Evolutionary conservation across 2,329 filamentous ascomycete genomes (phyloP).

Genomic region (Aspergillus sp.): DNA sequence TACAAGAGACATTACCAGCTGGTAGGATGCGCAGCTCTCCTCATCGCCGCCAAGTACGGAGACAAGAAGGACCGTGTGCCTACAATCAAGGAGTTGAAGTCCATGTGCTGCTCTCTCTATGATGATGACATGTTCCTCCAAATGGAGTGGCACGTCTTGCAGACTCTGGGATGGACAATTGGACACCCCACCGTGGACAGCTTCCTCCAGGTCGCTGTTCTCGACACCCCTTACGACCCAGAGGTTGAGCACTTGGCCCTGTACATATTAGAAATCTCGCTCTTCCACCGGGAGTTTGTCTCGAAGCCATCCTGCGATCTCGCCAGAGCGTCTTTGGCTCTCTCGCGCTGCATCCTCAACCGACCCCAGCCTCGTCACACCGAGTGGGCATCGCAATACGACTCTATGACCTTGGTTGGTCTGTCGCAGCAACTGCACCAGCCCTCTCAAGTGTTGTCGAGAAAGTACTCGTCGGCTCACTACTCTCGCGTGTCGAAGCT

Average conservation of each 20-base stretch:
- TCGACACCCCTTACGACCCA: conserved; percentile 68
- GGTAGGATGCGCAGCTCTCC: conserved; percentile 88
- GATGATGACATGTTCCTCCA: conserved; percentile 99
- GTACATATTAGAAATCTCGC: conserved; percentile 89
- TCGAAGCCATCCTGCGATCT: conserved; percentile 87
- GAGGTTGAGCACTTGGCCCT: conserved; percentile 93
- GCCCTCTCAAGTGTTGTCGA: conserved; percentile 61
- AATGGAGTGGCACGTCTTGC: conserved; percentile 99
- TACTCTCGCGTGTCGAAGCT: conserved; percentile 61
- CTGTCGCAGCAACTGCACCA: conserved; percentile 62
- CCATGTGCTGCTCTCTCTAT: conserved; percentile 98
- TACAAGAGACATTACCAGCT: conserved; percentile 99
- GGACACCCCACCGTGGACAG: conserved; percentile 94
- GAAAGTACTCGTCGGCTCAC: conserved; percentile 65
- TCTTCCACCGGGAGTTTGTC: conserved; percentile 97
- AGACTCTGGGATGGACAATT: conserved; percentile 93
- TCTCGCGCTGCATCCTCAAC: conserved; percentile 80
- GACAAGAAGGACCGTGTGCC: conserved; percentile 99
- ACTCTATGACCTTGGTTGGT: conserved; percentile 51
- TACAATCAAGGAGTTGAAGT: conserved; percentile 92
- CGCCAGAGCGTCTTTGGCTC: conserved; percentile 78
- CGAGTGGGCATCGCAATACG: conserved; percentile 63
- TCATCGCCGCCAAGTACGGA: conserved; percentile 97
- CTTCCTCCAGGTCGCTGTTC: conserved; percentile 82
- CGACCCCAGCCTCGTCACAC: conserved; percentile 70